Percentiles rank a stretch among this genome's conserved stretches.
Conservation (phyloP, 176 grass and related monocot genomes). For the Canna indica region DNA sequence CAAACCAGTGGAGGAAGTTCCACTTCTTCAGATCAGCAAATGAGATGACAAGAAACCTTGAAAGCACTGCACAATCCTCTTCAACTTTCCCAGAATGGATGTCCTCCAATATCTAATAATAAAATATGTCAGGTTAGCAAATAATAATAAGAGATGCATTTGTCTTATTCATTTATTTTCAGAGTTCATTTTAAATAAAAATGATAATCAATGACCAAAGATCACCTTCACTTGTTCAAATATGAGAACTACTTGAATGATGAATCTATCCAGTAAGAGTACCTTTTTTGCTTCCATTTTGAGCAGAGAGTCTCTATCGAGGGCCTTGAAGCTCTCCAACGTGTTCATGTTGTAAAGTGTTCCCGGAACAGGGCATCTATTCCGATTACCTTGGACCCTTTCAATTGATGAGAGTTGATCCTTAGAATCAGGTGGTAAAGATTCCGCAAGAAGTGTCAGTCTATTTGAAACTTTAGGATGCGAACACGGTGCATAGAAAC, state of each 20-base stretch:
- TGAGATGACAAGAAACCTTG: slow-evolving; percentile 79
- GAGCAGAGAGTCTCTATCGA: slow-evolving; percentile 42
- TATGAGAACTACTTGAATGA: neutral
- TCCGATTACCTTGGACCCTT: slow-evolving; percentile 26
- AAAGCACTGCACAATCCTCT: slow-evolving; percentile 48
- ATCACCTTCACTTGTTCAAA: neutral
- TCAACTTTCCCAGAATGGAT: slow-evolving; percentile 64
- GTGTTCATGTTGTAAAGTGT: slow-evolving; percentile 88
- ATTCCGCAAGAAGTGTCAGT: slow-evolving; percentile 36
- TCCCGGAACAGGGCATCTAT: slow-evolving; percentile 62
- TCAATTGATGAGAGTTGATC: neutral
- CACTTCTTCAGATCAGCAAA: slow-evolving; percentile 97
- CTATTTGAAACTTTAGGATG: slow-evolving; percentile 19
- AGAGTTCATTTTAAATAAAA: neutral
- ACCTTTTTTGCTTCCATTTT: slow-evolving; percentile 67
- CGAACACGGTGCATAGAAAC: slow-evolving; percentile 54
- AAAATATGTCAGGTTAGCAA: neutral
- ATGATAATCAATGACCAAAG: neutral
- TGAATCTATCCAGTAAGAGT: slow-evolving; percentile 15
- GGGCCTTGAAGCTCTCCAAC: slow-evolving; percentile 41
- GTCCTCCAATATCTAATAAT: slow-evolving; percentile 61
- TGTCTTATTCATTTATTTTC: neutral
- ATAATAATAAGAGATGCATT: neutral
- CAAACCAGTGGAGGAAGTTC: slow-evolving; percentile 60
- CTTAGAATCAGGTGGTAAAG: slow-evolving; percentile 29